These are phyloP conservation scores for Aspergillus sclerotiicarbonarius DNA, from an alignment of 495 filamentous ascomycete genomes.

Conservation along the genomic window DNA sequence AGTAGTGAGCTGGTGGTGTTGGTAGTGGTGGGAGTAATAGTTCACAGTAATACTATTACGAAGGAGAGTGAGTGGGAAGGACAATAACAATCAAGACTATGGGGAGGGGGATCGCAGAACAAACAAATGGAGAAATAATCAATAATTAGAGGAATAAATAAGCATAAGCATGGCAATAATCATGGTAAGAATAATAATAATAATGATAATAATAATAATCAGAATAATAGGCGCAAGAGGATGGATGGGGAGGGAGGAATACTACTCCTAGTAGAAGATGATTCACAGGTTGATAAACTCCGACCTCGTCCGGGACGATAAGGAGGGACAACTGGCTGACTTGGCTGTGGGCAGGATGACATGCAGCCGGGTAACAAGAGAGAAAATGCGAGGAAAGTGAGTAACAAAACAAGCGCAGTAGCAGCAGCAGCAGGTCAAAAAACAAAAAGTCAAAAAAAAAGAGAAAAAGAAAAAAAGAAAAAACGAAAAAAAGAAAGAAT, in stretches of 20 bases:
- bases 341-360: constrained; percentile 8
- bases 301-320: constrained; percentile 11
- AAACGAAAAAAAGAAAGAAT: background rate
- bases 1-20: background rate
- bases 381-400: constrained; percentile 2
- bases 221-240: background rate
- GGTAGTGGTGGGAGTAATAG: background rate
- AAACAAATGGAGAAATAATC: background rate
- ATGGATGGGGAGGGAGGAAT: background rate
- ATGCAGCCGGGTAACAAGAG: background rate
- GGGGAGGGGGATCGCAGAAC: background rate
- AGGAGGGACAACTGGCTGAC: constrained; percentile 17
- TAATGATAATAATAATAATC: too few species aligned
- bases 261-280: background rate
- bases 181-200: too few species aligned
- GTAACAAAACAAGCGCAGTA: background rate
- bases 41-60: background rate
- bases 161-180: background rate
- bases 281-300: constrained; percentile 14
- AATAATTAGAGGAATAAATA: background rate
- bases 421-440: background rate
- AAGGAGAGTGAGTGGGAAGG: background rate
- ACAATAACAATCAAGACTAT: background rate
- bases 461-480: too few species aligned
- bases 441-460: too few species aligned